Evolutionary conservation across 1,139 yeast species (phyloP), one percentile per base, ranked within the genome.

Genomic region (Protomyces macrosporus): DNA sequence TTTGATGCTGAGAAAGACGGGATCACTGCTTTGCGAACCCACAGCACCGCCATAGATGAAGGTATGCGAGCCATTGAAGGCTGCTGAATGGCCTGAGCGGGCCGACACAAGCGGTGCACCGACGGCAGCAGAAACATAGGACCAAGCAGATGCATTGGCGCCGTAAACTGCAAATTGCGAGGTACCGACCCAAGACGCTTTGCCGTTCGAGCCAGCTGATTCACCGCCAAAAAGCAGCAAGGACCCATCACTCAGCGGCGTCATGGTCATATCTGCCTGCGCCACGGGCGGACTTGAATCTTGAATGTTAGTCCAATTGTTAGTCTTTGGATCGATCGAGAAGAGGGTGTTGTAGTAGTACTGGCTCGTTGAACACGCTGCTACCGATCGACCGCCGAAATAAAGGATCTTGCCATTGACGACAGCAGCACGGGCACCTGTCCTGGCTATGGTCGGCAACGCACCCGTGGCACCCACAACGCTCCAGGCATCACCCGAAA

Each of bases 1-100:
- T 16, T 42, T 45, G 50, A 58, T 58, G 33, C 35, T 58, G 30
- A 58, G n/a, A 30, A 58, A 58, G 3, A n/a, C 32, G 3, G 62
- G 62, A 9, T 39, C 34, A 42, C 62, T 58, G 7, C 35, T 10
- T 6, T n/a, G 14, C 7, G 52, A 6, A 5, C 56, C 62, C 2
- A 58, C 32, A 14, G 56, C 36, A 5, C 62, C 62, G 14, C 62
- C 62, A 23, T 36, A 58, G 32, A 58, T 16, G 14, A 58, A 58
- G 4, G 62, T 58, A 35, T 58, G 56, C 4, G 62, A 10, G 6
- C 62, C 62, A 32, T 58, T 58, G 53, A 14, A 58, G 4, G 36
- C 62, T 3, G 62, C 55, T 9, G 62, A 52, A 37, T 58, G 62
- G 2, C 62, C 62, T 14, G 62, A 58, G 35, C 62, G 62, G 5